Percentiles rank a stretch among this genome's conserved stretches.
These are phyloP conservation scores for Pyricularia sp. DNA, from an alignment of 2,329 filamentous ascomycete species.

Conservation along the genomic window DNA sequence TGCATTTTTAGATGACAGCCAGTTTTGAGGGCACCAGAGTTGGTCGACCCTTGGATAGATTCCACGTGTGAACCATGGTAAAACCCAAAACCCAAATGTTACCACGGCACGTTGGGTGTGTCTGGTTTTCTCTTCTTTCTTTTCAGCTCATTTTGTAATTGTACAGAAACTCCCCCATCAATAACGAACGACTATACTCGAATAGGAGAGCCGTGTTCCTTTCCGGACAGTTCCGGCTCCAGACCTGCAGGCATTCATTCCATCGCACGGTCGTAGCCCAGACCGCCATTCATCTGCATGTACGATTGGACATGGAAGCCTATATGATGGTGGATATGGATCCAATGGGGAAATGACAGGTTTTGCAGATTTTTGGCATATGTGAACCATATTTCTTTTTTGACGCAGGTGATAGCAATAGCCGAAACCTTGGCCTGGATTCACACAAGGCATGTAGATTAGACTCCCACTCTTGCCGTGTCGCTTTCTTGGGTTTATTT, in stretches of 20 bases:
- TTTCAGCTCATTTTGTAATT: background rate
- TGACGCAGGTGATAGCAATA: background rate
- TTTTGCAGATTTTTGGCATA: background rate
- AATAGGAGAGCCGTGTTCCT: background rate
- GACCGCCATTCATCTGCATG: background rate
- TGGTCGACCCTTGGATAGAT: background rate
- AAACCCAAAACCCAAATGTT: background rate
- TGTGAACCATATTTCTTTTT: background rate
- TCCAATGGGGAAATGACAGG: background rate
- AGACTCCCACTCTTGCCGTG: background rate
- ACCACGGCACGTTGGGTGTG: background rate
- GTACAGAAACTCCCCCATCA: background rate
- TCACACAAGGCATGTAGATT: background rate
- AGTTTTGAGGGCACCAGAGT: background rate
- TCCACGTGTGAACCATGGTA: background rate
- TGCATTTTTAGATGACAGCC: background rate
- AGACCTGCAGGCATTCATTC: background rate
- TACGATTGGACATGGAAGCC: too few species aligned
- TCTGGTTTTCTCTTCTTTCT: too few species aligned
- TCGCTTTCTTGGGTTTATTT: background rate
- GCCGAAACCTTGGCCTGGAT: background rate
- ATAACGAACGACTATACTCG: background rate
- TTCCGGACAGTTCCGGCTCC: background rate
- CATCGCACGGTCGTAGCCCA: background rate
- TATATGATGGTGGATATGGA: background rate